Evolutionary conservation across 169 alveolate species (phyloP), one percentile per base, ranked within the genome.

Genomic region (Miamiensis avidus): DNA sequence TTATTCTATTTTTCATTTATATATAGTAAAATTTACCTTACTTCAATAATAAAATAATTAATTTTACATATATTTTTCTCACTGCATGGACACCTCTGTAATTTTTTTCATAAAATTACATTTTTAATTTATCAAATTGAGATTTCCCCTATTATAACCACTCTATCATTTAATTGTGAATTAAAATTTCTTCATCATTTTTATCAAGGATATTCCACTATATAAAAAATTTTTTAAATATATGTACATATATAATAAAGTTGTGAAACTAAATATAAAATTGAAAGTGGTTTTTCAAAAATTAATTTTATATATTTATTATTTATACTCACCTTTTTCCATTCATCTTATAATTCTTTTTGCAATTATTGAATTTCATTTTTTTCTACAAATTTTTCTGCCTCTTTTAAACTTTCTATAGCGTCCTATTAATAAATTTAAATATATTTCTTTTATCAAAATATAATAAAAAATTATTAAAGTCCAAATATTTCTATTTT

Each of bases 81-180:
- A 75, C 77, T 27, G 89, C 85, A 76, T 87, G 88, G 0, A 90
- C 95, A 0, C 95, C 95, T 85, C 97, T 75, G 76, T 90, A 91
- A 76, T 94, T 93, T 33, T 86, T 89, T 0, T 89, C 64, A 85
- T 91, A 91, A 72, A 84, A 88, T 72, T 90, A 83, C 4, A 91
- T 76, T 87, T 90, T 90, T 29, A 94, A 86, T 75, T 90, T 90
- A 11, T 91, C 89, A 77, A 90, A 91, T 31, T 77, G 83, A 31
- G 94, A 81, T 73, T 86, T 83, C 87, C 92, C 93, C 31, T 84
- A 76, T 65, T 82, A 74, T 74, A 94, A 79, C 92, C 91, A 87
- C 75, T 85, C 81, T 64, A 94, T 28, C 76, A 84, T 77, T 79
- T 88, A 90, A 83, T 90, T 76, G 78, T 85, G 75, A 74, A 85